Percentiles rank a stretch among this genome's conserved stretches.
Conservation (phyloP, 306 rosid genomes). For the Boehmeria nivea region DNA sequence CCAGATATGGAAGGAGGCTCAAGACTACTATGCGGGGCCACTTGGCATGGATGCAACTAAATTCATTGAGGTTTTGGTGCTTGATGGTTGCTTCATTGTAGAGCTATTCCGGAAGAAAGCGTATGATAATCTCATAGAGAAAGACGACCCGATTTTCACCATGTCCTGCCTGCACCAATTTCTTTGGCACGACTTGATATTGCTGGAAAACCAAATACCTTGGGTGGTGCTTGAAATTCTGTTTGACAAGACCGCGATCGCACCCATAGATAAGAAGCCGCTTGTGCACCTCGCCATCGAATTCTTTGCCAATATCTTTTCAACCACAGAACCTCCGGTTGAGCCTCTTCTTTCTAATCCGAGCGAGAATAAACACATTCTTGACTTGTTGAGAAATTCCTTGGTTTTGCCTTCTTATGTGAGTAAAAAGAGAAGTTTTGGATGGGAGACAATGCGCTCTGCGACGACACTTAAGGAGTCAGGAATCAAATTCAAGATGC, state of each 20-base stretch:
- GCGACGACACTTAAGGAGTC: background rate
- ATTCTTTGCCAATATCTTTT: background rate
- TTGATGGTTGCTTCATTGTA: conserved; percentile 26
- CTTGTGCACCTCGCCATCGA: background rate
- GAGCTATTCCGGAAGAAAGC: conserved; percentile 14
- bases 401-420: background rate
- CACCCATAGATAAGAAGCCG: too few relatives aligned
- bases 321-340: background rate
- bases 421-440: too few relatives aligned
- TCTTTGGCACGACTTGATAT: conserved; percentile 13
- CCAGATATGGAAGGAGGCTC: background rate
- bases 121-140: background rate
- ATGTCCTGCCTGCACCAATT: conserved; percentile 7
- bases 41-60: background rate
- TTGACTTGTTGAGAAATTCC: conserved; percentile 6
- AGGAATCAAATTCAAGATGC: background rate
- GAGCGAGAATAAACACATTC: conserved; percentile 2
- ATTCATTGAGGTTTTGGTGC: conserved; percentile 14
- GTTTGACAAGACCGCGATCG: background rate
- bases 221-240: conserved; percentile 17
- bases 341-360: background rate
- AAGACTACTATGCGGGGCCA: background rate
- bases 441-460: background rate
- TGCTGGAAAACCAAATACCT: conserved; percentile 15
- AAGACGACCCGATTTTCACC: conserved; percentile 10